A percentile compares a stretch with the other conserved stretches of the same genome.
These are phyloP conservation scores for Debaryomyces hansenii DNA, from an alignment of 805 yeast species.

Conservation along the genomic window DNA sequence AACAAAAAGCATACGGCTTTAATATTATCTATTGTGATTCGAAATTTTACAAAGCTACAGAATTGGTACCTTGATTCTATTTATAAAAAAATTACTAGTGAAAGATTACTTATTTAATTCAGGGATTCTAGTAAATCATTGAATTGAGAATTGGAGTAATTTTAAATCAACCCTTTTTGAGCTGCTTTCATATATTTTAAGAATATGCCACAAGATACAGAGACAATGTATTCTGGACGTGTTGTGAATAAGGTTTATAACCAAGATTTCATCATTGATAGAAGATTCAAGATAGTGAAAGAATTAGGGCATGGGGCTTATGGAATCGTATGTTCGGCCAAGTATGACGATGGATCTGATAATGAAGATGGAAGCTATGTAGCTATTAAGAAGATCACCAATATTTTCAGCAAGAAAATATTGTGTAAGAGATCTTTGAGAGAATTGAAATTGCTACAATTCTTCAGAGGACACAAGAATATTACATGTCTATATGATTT, in stretches of 20 bases:
- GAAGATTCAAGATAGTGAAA: conserved; percentile 81
- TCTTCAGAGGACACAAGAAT: conserved; percentile 94
- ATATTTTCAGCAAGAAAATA: conserved; percentile 87
- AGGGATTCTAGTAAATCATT: background rate
- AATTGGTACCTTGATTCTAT: background rate
- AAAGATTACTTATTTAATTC: background rate
- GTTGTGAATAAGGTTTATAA: conserved; percentile 48
- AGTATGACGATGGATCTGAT: conserved; percentile 67
- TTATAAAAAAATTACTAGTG: background rate
- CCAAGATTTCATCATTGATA: conserved; percentile 92
- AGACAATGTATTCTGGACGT: conserved; percentile 26
- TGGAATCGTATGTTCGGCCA: conserved; percentile 94
- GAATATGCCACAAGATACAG: conserved; percentile 4
- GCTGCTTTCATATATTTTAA: background rate
- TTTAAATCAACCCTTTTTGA: background rate
- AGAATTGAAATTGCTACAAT: conserved; percentile 85
- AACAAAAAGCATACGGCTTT: too few relatives aligned
- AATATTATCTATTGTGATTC: too few relatives aligned
- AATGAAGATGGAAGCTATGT: conserved; percentile 47
- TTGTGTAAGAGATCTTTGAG: conserved; percentile 89
- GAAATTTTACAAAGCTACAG: too few relatives aligned
- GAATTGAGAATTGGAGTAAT: background rate
- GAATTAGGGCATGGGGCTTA: conserved; percentile 98
- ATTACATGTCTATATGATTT: conserved; percentile 93
- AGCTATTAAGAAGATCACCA: conserved; percentile 95